Evolutionary conservation across 1,139 yeast species (phyloP), one percentile per base, ranked within the genome.

Genomic region (Sugiyamaella sp.): DNA sequence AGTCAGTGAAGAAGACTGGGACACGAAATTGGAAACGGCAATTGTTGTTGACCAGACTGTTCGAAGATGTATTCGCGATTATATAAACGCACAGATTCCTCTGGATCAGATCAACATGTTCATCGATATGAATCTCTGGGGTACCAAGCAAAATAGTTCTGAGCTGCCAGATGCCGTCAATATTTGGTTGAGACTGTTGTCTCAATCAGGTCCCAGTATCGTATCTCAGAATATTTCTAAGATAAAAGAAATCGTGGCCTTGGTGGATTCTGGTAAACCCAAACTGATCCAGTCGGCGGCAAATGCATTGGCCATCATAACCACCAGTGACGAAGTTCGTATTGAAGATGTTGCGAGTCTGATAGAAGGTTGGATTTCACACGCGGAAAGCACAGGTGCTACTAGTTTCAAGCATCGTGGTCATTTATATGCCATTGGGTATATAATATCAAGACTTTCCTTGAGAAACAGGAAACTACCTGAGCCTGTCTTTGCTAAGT

Each of bases 1-100:
- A 0, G 71, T 79, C 19, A 96, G 89, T 67, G 87, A 84, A 59
- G 46, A 33, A 19, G 85, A 86, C 49, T 90, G 97, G 97, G 74
- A 76, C 3, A 71, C 80, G 0, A 77, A 93, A 63, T 66, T 88
- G 24, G 90, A 85, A n/a, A 86, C 83, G 53, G 89, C 95, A 0
- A 55, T 87, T 4, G 85, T 81, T 47, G 73, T 79, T 40, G 95
- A 89, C 63, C 75, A 75, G 1, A 66, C 64, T 1, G 88, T 87
- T 1, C 71, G 81, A 35, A 43, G 55, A 0, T 65, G 73, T 2
- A 68, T 85, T 4, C 58, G 63, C 8, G 49, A 58, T 3, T 57
- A 67, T 16, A 53, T 75, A 10, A 25, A 24, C 17, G 25, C 44
- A 2, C 39, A n/a, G 5, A n/a, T 46, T 38, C 50, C 50, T 24